phyloP scores from a whole-genome alignment of 768 basidiomycete species.

The Antrodiella citrinella region DNA sequence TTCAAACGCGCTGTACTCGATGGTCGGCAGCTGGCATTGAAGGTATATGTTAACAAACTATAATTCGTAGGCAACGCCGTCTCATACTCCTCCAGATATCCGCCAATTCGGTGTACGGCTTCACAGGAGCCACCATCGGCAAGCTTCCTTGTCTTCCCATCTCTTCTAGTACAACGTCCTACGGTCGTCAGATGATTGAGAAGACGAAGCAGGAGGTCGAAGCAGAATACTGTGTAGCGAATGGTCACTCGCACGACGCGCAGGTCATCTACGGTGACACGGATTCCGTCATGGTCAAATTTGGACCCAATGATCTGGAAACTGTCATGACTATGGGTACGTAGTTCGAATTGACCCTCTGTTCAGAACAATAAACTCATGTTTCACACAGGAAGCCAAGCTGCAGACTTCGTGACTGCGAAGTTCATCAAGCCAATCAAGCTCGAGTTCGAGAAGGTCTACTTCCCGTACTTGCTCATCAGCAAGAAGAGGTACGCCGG shows the following conservation, averaged over 20 bases:
- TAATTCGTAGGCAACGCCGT: no score
- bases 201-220: conserved; percentile 95
- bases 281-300: conserved; percentile 98
- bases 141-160: conserved; percentile 94
- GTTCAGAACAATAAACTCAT: neutral
- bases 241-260: conserved; percentile 81
- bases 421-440: conserved; percentile 97
- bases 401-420: conserved; percentile 82
- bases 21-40: conserved; percentile 93
- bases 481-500: conserved; percentile 99
- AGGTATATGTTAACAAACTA: conserved; percentile 43
- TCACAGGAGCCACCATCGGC: conserved; percentile 95
- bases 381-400: conserved; percentile 64
- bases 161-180: conserved; percentile 91
- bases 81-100: conserved; percentile 59
- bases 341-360: conserved; percentile 16
- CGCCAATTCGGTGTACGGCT: conserved; percentile 98
- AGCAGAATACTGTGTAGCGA: conserved; percentile 73
- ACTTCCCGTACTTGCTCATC: conserved; percentile 96
- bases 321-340: conserved; percentile 86
- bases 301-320: conserved; percentile 81
- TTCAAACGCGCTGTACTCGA: conserved; percentile 96
- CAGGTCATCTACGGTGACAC: conserved; percentile 98
- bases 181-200: conserved; percentile 99
- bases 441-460: conserved; percentile 98